Evolutionary conservation across 805 yeast genomes (phyloP), one percentile per base, ranked within the genome.

Genomic region (Dipodascopsis tothii): DNA sequence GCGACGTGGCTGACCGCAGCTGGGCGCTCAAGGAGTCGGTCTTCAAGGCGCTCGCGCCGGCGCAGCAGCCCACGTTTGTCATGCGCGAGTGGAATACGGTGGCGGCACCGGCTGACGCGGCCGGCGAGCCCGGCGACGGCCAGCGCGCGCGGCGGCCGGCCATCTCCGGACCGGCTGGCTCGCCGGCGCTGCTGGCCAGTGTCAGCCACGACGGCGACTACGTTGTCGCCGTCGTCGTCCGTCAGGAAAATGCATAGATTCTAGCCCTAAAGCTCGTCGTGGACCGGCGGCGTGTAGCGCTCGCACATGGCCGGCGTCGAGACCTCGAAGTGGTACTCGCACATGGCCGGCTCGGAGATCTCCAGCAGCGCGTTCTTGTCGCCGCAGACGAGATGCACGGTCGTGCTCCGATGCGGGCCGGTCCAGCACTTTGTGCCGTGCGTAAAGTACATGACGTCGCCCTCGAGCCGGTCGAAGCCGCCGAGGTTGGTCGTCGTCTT

Each of bases 391-490:
- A 88, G 58, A 19, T 68, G 67, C 1, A 84, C 80, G 6, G 61
- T 64, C 1, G 85, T 88, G 27, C 81, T 73, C 61, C 98, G 76
- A 22, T 67, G 61, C 3, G 96, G 96, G 0, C 98, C 98, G 60
- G 87, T 84, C 96, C 97, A 90, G 63, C 98, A 92, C 58, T 71
- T 74, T 34, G 78, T 79, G 18, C 98, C 98, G 17, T 68, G 58
- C 3, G 62, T 67, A 58, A 70, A 92, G 23, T 57, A 54, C 23
- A 75, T 49, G 18, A 50, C 51, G 36, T 69, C 43, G n/a, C 45
- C 48, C 16, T 65, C 63, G 57, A 58, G 3, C 35, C 46, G 21
- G 20, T 55, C 44, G 48, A 53, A 43, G 51, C 55, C 17, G 54
- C 55, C 38, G n/a, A 9, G 11, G 18, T n/a, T 39, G n/a, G 33